Base-by-base conservation (phyloP, 768 basidiomycete genomes). In the Boletus vinaceobasis region DNA sequence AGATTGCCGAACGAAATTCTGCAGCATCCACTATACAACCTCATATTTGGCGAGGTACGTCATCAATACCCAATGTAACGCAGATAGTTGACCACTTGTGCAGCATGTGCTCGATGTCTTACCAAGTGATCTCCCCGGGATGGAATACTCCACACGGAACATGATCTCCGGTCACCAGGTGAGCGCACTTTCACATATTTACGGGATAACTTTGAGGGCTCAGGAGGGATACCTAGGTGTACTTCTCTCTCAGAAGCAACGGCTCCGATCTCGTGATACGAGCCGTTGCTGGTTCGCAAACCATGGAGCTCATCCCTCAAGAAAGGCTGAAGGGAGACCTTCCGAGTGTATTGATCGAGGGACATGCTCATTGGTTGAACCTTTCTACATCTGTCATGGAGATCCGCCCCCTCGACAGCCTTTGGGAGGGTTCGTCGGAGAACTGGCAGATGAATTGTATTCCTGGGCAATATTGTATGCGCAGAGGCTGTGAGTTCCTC, bases 291-390 rank as follows among this genome's bases (percentile, higher is more conserved):
- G 19, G 35, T 9, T 26, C 60, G 2, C 43, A 56, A n/a, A 35
- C 51, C 13, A 37, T 67, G 1, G 53, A 71, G 38, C 56, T 72
- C 17, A 55, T 72, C 35, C 67, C 72, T 13, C 61, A 48, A 5
- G 44, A 60, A 9, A 61, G 44, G 38, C 35, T 73, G 7, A 15
- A 9, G 2, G 57, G 53, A 2, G 73, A 74, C 50, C 13, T 73
- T 9, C 72, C 72, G 0, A 43, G 14, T 0, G 50, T 60, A 0
- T 33, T 73, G 21, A 52, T 74, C 1, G 37, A 53, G 10, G 60
- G 48, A 1, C 59, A 67, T 27, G 60, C 43, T 23, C 73, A 71
- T 45, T 74, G 73, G 73, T 40, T 74, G 19, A 58, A 73, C n/a
- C 40, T 71, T 4, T 42, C 56, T 11, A 63, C 58, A 0, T 50